phyloP scores from a whole-genome alignment of 805 yeast genomes.

The Candida wancherniae region DNA sequence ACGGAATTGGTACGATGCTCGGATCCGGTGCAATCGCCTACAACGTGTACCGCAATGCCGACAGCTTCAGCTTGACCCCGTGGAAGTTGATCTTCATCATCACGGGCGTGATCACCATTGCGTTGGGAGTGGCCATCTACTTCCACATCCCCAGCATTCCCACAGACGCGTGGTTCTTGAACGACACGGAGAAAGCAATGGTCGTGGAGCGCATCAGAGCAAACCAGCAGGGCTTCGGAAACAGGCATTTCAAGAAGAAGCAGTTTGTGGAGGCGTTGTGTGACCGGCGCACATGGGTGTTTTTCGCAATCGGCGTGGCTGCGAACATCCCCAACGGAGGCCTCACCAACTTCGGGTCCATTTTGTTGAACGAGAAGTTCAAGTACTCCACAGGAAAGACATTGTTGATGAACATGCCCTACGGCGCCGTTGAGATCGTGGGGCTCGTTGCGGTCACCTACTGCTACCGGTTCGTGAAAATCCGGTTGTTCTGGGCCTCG shows the following conservation, averaged over 20 bases:
- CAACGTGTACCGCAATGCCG: conserved; percentile 41
- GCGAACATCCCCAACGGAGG: conserved; percentile 50
- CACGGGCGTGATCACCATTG: conserved; percentile 27
- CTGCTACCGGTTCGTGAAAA: conserved; percentile 21
- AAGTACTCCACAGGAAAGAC: conserved; percentile 33
- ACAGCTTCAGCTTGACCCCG: conserved; percentile 38
- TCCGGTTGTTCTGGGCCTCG: conserved; percentile 29
- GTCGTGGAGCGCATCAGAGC: conserved; percentile 17
- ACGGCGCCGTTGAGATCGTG: conserved; percentile 44
- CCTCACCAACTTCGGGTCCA: conserved; percentile 43
- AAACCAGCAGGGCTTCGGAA: conserved; percentile 42
- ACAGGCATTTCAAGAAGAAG: conserved; percentile 30
- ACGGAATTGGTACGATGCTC: conserved; percentile 26
- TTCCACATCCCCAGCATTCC: conserved; percentile 34
- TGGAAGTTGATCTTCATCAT: conserved; percentile 33
- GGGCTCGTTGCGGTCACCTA: conserved; percentile 31
- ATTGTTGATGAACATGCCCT: conserved; percentile 42
- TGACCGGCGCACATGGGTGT: conserved; percentile 32
- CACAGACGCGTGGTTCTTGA: conserved; percentile 28
- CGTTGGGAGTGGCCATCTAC: conserved; percentile 14
- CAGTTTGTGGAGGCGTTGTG: conserved; percentile 35
- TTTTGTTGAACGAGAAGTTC: conserved; percentile 40
- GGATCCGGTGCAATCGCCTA: conserved; percentile 46
- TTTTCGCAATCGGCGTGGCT: conserved; percentile 9
- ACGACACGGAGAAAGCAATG: conserved; percentile 25